These are phyloP conservation scores for Aspergillus pseudoviridinutans DNA, from an alignment of 2,329 filamentous ascomycete genomes.

Conservation along the genomic window DNA sequence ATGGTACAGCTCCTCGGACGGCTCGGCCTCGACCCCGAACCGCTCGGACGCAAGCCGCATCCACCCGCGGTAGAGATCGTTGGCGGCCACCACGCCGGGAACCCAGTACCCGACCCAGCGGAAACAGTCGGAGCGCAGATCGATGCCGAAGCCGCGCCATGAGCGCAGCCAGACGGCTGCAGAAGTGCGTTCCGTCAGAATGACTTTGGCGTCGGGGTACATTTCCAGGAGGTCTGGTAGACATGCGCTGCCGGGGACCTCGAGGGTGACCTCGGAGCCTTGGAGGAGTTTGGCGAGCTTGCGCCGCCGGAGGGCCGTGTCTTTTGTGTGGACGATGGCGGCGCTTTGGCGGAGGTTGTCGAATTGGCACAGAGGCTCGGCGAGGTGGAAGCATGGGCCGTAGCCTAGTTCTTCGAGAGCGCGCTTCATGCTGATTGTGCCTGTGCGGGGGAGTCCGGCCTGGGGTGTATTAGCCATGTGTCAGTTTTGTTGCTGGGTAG, in stretches of 20 bases:
- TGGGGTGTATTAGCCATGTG: background rate
- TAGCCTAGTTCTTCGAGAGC: slow-evolving; percentile 17
- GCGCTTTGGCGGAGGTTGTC: slow-evolving; percentile 11
- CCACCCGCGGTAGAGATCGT: slow-evolving; percentile 13
- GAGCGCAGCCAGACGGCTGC: slow-evolving; percentile 13
- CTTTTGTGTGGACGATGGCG: slow-evolving; percentile 12
- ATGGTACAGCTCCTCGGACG: slow-evolving; percentile 13
- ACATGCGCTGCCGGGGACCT: slow-evolving; percentile 13
- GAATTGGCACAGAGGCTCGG: slow-evolving; percentile 14
- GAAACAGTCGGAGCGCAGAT: slow-evolving; percentile 12
- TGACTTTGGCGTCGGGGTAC: slow-evolving; percentile 11
- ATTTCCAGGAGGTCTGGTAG: slow-evolving; percentile 12
- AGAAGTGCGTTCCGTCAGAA: slow-evolving; percentile 11
- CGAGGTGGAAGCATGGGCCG: slow-evolving; percentile 11
- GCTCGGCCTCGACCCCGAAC: slow-evolving; percentile 10
- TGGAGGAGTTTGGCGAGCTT: slow-evolving; percentile 10
- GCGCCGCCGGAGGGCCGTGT: slow-evolving; percentile 11
- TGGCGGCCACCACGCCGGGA: slow-evolving; percentile 12
- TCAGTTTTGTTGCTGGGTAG: background rate
- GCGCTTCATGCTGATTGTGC: slow-evolving; percentile 16
- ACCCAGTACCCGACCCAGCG: slow-evolving; percentile 18
- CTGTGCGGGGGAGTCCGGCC: slow-evolving; percentile 16
- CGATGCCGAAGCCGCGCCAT: slow-evolving; percentile 14
- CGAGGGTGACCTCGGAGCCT: slow-evolving; percentile 9
- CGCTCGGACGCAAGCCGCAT: slow-evolving; percentile 7